Conservation (phyloP, 495 filamentous ascomycete genomes). For the Antarctomyces pellizariae region DNA sequence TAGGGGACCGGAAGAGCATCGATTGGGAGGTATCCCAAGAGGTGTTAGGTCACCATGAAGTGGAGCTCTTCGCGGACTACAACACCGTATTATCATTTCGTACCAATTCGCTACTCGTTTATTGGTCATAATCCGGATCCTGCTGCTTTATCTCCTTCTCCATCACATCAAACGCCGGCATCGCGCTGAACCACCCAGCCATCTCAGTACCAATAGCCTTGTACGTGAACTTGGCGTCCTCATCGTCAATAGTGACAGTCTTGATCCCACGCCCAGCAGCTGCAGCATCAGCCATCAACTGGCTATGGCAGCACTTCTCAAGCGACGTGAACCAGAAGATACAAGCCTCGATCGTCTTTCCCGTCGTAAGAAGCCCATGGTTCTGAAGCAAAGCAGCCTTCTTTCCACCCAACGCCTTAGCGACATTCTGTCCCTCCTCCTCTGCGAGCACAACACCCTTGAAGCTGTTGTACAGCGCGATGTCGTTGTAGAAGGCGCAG, state of each 20-base stretch:
- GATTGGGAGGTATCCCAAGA: too few relatives aligned
- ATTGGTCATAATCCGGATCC: too few relatives aligned
- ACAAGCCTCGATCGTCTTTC: slow-evolving; percentile 29
- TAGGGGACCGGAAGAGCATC: too few relatives aligned
- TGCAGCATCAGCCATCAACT: slow-evolving; percentile 54
- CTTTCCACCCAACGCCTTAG: slow-evolving; percentile 32
- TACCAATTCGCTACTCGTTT: too few relatives aligned
- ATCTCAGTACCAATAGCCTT: slow-evolving; percentile 34
- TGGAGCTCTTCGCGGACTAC: too few relatives aligned
- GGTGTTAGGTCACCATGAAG: too few relatives aligned
- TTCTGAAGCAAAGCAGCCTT: slow-evolving; percentile 54
- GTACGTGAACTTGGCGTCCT: slow-evolving; percentile 44
- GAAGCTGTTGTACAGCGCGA: slow-evolving; percentile 23
- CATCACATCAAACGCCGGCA: slow-evolving; percentile 52
- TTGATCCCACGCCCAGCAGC: slow-evolving; percentile 36
- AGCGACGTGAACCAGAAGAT: slow-evolving; percentile 58
- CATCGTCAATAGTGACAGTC: slow-evolving; percentile 42
- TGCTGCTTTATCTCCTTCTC: slow-evolving; percentile 29
- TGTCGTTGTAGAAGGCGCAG: slow-evolving; percentile 37
- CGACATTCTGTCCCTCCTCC: slow-evolving; percentile 47
- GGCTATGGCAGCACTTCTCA: slow-evolving; percentile 55
- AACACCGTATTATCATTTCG: too few relatives aligned
- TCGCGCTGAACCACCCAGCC: slow-evolving; percentile 49
- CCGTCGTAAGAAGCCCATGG: slow-evolving; percentile 31
- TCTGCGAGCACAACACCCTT: slow-evolving; percentile 49